A percentile compares a stretch with the other conserved stretches of the same genome.
These are phyloP conservation scores for Yamadazyma diospyri DNA, from an alignment of 1,139 yeast genomes.

Conservation along the genomic window DNA sequence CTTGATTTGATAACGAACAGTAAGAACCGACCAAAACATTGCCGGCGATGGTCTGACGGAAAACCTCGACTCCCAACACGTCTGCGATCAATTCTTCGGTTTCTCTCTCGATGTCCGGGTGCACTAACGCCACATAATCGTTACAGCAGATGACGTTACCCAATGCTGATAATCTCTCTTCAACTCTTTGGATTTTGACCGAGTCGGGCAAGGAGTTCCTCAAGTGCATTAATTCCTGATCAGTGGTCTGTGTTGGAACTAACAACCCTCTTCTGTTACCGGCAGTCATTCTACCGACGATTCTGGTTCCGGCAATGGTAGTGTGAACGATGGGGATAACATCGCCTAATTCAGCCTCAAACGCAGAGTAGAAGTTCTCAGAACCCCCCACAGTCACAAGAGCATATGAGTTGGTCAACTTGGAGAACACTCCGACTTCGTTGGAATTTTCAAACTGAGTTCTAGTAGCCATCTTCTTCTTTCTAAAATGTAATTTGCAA, in stretches of 20 bases:
- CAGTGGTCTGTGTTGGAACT: conserved; percentile 98
- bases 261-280: conserved; percentile 97
- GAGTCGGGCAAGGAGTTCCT: conserved; percentile 96
- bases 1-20: conserved; percentile 93
- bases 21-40: conserved; percentile 96
- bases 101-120: conserved; percentile 98
- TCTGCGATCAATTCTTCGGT: conserved; percentile 98
- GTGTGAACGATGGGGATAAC: conserved; percentile 95
- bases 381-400: conserved; percentile 97
- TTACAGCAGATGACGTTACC: conserved; percentile 99
- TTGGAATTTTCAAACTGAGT: conserved; percentile 91
- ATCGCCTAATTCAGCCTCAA: conserved; percentile 96
- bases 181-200: conserved; percentile 95
- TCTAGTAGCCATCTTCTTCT: conserved; percentile 41
- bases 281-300: conserved; percentile 97
- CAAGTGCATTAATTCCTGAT: conserved; percentile 95
- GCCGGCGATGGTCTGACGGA: conserved; percentile 98
- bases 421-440: conserved; percentile 97
- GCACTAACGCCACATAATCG: conserved; percentile 97
- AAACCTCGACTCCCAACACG: conserved; percentile 98
- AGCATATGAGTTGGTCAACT: conserved; percentile 93
- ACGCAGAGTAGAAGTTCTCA: conserved; percentile 95
- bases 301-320: conserved; percentile 97
- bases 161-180: conserved; percentile 92
- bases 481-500: neutral